Percentiles rank a stretch among this genome's conserved stretches.
These are phyloP conservation scores for Pachysandra terminalis DNA, from an alignment of 164 flowering plant species.

Conservation along the genomic window DNA sequence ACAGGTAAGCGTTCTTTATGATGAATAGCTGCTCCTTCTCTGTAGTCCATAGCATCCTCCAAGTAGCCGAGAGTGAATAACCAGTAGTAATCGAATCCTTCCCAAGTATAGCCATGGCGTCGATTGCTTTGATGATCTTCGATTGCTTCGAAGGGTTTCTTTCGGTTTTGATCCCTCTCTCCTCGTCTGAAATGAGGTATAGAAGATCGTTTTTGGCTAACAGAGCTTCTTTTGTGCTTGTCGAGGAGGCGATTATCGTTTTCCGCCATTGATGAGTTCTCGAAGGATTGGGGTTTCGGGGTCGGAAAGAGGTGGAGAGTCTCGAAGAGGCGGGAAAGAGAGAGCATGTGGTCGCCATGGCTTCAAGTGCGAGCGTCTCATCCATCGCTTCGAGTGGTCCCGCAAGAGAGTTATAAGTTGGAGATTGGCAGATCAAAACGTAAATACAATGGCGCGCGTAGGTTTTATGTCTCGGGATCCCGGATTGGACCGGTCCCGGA, in stretches of 20 bases:
- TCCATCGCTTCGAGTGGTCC: no score
- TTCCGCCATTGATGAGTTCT: slow-evolving; percentile 8
- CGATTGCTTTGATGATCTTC: slow-evolving; percentile 61
- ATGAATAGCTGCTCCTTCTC: slow-evolving; percentile 96
- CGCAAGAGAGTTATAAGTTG: no score
- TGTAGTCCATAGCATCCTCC: slow-evolving; percentile 99
- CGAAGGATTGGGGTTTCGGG: slow-evolving; percentile 6
- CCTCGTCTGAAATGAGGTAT: slow-evolving; percentile 64
- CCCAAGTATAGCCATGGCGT: slow-evolving; percentile 50
- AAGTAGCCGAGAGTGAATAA: slow-evolving; percentile 70
- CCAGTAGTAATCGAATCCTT: slow-evolving; percentile 57
- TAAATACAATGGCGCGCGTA: no score
- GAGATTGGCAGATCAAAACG: no score
- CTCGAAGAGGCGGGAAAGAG: slow-evolving; percentile 7
- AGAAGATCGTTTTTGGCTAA: slow-evolving; percentile 63
- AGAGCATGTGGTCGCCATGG: slow-evolving; percentile 13
- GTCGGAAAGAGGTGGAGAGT: slow-evolving; percentile 7
- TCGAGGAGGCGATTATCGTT: slow-evolving; percentile 2
- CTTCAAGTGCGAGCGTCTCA: no score
- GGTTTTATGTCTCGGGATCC: no score
- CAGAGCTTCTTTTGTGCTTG: slow-evolving; percentile 24
- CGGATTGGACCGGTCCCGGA: no score
- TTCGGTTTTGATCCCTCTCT: slow-evolving; percentile 67
- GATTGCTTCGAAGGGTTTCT: slow-evolving; percentile 43
- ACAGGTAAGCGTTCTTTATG: slow-evolving; percentile 62